Percentiles rank a stretch among this genome's conserved stretches.
Evolutionary conservation across 305 asterid species (phyloP).

Genomic region (Solanum hybrid): DNA sequence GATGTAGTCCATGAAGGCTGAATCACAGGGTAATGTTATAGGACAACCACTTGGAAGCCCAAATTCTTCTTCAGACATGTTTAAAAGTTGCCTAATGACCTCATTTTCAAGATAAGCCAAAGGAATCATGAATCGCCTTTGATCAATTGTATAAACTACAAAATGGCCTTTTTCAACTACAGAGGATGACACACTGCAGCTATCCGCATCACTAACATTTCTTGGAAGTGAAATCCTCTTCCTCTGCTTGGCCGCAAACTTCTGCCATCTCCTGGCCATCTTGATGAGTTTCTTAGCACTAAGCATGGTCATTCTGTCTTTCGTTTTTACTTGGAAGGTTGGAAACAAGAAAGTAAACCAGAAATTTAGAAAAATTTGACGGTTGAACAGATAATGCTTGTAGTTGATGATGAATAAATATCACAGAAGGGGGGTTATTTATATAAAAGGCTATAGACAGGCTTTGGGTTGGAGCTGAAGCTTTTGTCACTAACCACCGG

Average conservation of each 20-base stretch:
- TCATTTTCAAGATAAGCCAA: neutral
- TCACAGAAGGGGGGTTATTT: neutral
- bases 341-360: neutral
- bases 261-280: neutral
- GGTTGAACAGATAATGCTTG: neutral
- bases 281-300: slow-evolving; percentile 3
- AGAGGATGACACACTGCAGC: too few species aligned
- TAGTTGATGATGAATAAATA: neutral
- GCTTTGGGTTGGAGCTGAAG: neutral
- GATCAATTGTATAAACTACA: neutral
- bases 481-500: neutral
- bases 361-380: neutral
- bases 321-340: too few species aligned
- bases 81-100: neutral
- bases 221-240: slow-evolving; percentile 4
- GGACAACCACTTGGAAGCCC: neutral
- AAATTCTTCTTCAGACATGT: neutral
- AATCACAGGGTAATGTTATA: neutral
- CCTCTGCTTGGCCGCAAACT: neutral
- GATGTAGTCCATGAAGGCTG: neutral
- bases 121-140: neutral
- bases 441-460: neutral
- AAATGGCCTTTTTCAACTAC: neutral
- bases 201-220: too few species aligned
- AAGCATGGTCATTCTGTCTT: too few species aligned